Evolutionary conservation across 148 eudicot genomes (phyloP).

Genomic region (Amaranthus hypochondriacus): DNA sequence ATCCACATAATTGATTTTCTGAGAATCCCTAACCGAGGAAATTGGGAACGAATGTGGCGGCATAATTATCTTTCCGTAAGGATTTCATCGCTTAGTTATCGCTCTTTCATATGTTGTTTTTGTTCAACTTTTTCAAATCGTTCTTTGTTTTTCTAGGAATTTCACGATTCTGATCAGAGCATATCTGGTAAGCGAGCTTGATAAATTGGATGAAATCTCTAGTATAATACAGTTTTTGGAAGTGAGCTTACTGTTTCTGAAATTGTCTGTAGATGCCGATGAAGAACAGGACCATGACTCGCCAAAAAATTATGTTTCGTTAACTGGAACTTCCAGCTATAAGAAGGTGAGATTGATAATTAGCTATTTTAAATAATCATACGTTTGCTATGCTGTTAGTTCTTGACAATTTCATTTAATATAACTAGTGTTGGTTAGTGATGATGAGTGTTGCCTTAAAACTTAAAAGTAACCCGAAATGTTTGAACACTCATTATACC

Average conservation of each 20-base stretch:
- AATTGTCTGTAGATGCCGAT: slow-evolving; percentile 40
- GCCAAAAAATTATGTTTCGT: slow-evolving; percentile 31
- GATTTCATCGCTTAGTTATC: no score
- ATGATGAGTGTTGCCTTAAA: no score
- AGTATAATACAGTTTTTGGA: not conserved
- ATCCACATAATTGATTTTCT: no score
- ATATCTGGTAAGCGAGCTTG: slow-evolving; percentile 45
- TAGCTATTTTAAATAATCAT: not conserved
- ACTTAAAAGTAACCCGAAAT: no score
- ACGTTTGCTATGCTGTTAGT: not conserved
- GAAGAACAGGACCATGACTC: slow-evolving; percentile 34
- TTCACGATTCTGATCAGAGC: slow-evolving; percentile 58
- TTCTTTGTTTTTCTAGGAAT: slow-evolving; percentile 20
- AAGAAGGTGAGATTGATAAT: slow-evolving; percentile 33
- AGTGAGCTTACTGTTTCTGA: not conserved
- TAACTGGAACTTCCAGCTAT: slow-evolving; percentile 34
- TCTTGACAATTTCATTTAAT: not conserved
- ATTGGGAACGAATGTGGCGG: no score
- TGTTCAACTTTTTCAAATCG: not conserved
- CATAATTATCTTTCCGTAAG: no score
- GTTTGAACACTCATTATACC: no score
- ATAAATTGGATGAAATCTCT: not conserved
- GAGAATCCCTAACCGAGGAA: no score
- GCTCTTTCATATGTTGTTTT: no score
- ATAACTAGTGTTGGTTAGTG: not conserved